Conservation (phyloP, 768 basidiomycete genomes). For the Trametes villosa region DNA sequence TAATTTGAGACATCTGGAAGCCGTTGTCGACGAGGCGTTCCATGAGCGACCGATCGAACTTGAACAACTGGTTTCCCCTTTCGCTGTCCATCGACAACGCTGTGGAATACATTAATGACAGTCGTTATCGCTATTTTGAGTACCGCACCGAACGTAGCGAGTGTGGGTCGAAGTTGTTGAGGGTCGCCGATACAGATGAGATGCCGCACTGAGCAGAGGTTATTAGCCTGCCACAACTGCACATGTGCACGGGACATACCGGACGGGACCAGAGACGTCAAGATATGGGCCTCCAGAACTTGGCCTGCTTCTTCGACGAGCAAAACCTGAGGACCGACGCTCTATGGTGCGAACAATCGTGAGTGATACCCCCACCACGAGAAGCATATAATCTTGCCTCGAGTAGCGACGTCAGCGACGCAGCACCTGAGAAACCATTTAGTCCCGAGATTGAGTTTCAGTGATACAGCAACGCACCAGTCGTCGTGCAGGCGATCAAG, state of each 20-base stretch:
- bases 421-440: conserved; percentile 53
- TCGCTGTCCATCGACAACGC: conserved; percentile 71
- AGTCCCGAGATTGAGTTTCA: too few species aligned
- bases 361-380: background rate
- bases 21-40: conserved; percentile 64
- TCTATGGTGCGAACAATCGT: conserved; percentile 40
- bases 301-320: conserved; percentile 85
- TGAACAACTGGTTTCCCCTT: conserved; percentile 58
- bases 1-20: conserved; percentile 67
- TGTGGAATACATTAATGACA: conserved; percentile 28
- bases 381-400: conserved; percentile 41
- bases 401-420: conserved; percentile 62
- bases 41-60: conserved; percentile 70
- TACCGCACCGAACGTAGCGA: conserved; percentile 67
- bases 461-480: conserved; percentile 45
- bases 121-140: conserved; percentile 30
- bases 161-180: conserved; percentile 68
- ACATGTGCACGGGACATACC: background rate
- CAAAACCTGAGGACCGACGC: conserved; percentile 60
- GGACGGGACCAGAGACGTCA: conserved; percentile 57
- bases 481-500: conserved; percentile 79
- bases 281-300: conserved; percentile 77
- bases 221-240: too few species aligned
- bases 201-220: conserved; percentile 56
- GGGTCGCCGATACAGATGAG: conserved; percentile 85